Evolutionary conservation across 2,329 filamentous ascomycete genomes (phyloP).

Genomic region (Pseudogymnoascus sp.): DNA sequence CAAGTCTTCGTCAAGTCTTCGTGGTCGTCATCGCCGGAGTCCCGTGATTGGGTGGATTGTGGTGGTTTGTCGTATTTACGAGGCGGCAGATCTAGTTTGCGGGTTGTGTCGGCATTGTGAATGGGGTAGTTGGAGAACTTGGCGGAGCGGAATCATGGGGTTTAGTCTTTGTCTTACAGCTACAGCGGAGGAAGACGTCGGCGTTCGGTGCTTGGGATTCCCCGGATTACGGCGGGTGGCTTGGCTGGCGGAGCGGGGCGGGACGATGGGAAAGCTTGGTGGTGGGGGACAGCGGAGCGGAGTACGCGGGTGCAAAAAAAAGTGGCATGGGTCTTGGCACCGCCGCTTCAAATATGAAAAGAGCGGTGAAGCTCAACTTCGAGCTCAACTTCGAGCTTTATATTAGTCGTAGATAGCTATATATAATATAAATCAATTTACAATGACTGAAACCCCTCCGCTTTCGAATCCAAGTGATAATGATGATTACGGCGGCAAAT

Average conservation of each 20-base stretch:
- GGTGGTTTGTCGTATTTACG: background rate
- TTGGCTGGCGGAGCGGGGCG: background rate
- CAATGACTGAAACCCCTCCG: too few species aligned
- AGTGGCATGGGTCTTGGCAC: too few species aligned
- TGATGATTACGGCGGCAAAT: too few species aligned
- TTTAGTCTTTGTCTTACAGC: background rate
- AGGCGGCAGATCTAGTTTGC: background rate
- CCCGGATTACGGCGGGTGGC: background rate
- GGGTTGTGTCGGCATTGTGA: constrained; percentile 1
- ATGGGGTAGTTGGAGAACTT: background rate
- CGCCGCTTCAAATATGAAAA: too few species aligned
- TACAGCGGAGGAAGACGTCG: too few species aligned
- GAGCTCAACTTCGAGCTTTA: too few species aligned
- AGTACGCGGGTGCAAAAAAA: too few species aligned
- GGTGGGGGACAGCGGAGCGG: background rate
- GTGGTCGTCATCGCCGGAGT: background rate
- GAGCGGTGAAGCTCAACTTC: too few species aligned
- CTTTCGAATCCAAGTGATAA: too few species aligned
- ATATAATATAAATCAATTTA: too few species aligned
- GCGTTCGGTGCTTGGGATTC: too few species aligned
- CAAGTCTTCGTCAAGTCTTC: background rate
- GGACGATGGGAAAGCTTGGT: background rate
- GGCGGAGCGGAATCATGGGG: background rate
- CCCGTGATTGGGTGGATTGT: background rate
- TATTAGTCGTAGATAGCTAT: too few species aligned